These are phyloP conservation scores for Cicer arietinum DNA, from an alignment of 306 rosid genomes.

Conservation along the genomic window DNA sequence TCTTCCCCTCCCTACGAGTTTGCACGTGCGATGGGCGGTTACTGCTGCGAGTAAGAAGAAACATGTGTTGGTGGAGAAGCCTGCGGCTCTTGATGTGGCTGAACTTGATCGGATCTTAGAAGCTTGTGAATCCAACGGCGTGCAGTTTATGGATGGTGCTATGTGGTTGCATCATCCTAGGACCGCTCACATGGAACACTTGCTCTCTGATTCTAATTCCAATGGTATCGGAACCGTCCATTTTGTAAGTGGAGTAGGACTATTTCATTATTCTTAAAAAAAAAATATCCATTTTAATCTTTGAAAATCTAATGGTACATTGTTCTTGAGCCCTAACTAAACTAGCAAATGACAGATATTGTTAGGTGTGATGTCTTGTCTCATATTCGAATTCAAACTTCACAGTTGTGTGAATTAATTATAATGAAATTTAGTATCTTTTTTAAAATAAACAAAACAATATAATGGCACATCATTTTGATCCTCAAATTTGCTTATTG, in stretches of 20 bases:
- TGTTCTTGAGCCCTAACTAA: too few relatives aligned
- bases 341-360: too few relatives aligned
- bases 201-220: constrained; percentile 53
- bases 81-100: constrained; percentile 62
- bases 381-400: too few relatives aligned
- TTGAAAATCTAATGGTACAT: too few relatives aligned
- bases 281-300: too few relatives aligned
- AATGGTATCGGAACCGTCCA: constrained; percentile 49
- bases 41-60: constrained; percentile 75
- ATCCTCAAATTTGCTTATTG: too few relatives aligned
- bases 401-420: too few relatives aligned
- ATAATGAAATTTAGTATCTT: too few relatives aligned
- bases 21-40: constrained; percentile 73
- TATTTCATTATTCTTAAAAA: neutral
- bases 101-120: constrained; percentile 70
- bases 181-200: constrained; percentile 60
- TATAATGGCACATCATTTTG: too few relatives aligned
- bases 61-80: constrained; percentile 81
- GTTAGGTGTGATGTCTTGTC: too few relatives aligned
- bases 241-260: constrained; percentile 47
- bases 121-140: constrained; percentile 70
- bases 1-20: constrained; percentile 72
- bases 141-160: constrained; percentile 82
- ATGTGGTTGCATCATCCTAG: constrained; percentile 96
- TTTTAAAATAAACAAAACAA: too few relatives aligned